Evolutionary conservation across 176 grass and related monocot genomes (phyloP).

Genomic region (Oryza brachyantha): DNA sequence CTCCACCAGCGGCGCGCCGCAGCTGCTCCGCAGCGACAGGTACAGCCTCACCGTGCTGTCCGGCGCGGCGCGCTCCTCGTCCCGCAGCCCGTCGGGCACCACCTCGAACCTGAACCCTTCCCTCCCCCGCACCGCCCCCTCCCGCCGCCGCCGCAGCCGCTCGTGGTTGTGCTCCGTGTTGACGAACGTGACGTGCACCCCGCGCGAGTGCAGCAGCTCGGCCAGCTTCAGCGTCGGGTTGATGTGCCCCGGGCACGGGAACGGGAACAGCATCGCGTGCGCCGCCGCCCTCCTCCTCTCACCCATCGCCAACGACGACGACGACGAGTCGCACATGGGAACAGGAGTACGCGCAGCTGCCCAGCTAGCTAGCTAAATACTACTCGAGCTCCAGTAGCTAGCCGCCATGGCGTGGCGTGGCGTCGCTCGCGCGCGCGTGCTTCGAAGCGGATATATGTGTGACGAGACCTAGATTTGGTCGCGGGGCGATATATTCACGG

Average conservation of each 20-base stretch:
- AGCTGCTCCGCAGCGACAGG: constrained; percentile 26
- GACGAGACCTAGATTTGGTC: constrained; percentile 40
- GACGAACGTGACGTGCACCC: constrained; percentile 57
- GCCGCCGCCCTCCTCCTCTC: constrained; percentile 4
- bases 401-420: neutral
- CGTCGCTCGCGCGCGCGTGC: neutral
- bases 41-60: constrained; percentile 37
- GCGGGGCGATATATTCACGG: constrained; percentile 31
- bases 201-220: constrained; percentile 46
- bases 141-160: neutral
- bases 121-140: neutral
- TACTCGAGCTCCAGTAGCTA: neutral
- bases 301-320: neutral
- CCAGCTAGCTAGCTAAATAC: neutral
- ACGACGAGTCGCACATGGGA: neutral
- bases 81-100: constrained; percentile 34
- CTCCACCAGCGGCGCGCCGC: constrained; percentile 25
- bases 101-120: constrained; percentile 43
- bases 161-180: constrained; percentile 61
- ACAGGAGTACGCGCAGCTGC: too few species aligned
- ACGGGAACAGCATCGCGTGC: constrained; percentile 62
- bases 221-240: constrained; percentile 65
- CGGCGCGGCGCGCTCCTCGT: constrained; percentile 13
- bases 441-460: constrained; percentile 35
- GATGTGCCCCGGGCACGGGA: constrained; percentile 66